Conservation (phyloP, 169 alveolate genomes). For the Eimeria necatrix region DNA sequence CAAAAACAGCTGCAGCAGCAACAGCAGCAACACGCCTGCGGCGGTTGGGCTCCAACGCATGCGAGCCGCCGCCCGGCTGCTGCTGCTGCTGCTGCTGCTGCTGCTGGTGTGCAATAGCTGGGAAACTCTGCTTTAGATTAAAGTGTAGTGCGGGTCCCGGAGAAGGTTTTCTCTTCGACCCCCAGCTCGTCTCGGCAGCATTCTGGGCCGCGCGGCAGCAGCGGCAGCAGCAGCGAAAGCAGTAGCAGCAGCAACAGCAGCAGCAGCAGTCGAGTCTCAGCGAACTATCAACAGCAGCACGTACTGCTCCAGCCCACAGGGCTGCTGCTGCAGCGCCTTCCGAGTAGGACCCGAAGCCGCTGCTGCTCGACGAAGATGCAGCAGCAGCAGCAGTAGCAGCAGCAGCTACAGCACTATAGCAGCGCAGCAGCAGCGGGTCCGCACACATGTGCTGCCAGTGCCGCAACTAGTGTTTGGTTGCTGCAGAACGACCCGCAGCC, state of each 20-base stretch:
- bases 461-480: not conserved
- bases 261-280: not conserved
- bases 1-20: constrained; percentile 2
- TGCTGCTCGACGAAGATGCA: no score
- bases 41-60: not conserved
- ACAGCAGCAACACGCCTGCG: not conserved
- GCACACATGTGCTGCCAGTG: constrained; percentile 30
- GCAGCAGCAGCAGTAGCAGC: constrained; percentile 1
- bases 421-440: constrained; percentile 9
- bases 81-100: not conserved
- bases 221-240: not conserved
- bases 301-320: not conserved
- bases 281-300: not conserved
- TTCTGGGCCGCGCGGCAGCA: constrained; percentile 20
- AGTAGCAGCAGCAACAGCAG: not conserved
- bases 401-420: not conserved
- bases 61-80: not conserved
- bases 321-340: no score
- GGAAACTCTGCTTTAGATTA: not conserved
- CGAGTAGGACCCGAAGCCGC: not conserved
- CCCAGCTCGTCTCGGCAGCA: not conserved
- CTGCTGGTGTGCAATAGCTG: not conserved
- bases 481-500: not conserved
- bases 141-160: not conserved
- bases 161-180: not conserved